A percentile compares a stretch with the other conserved stretches of the same genome.
These are phyloP conservation scores for Tilletia horrida DNA, from an alignment of 1,284 basidiomycete species.

Conservation along the genomic window DNA sequence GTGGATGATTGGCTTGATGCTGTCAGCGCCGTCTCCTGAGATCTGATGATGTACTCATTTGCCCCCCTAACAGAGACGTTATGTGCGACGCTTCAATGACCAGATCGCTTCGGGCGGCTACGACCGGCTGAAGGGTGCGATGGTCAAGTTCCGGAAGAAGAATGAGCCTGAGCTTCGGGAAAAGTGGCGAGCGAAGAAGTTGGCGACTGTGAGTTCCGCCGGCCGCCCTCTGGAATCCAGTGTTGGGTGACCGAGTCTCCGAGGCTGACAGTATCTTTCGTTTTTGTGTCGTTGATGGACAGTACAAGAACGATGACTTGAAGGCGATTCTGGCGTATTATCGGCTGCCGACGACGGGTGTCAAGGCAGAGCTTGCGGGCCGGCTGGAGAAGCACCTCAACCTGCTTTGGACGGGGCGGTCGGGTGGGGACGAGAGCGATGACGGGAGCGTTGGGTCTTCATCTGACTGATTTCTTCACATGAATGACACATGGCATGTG, in stretches of 20 bases:
- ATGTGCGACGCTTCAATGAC: constrained; percentile 73
- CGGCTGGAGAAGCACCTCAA: constrained; percentile 25
- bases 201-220: neutral
- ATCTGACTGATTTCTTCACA: too few species aligned
- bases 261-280: neutral
- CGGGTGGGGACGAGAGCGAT: too few species aligned
- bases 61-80: constrained; percentile 64
- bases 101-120: constrained; percentile 56
- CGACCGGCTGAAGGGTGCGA: constrained; percentile 21
- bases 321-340: constrained; percentile 38
- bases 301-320: constrained; percentile 39
- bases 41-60: too few species aligned
- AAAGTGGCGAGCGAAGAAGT: constrained; percentile 16
- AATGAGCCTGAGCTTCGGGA: constrained; percentile 26
- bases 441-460: too few species aligned
- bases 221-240: neutral
- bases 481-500: too few species aligned
- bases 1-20: constrained; percentile 1
- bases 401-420: neutral
- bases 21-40: too few species aligned
- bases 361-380: constrained; percentile 44
- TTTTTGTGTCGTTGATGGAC: neutral
- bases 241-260: neutral
- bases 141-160: constrained; percentile 33
- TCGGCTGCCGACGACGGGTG: constrained; percentile 38